A percentile compares a stretch with the other conserved stretches of the same genome.
Evolutionary conservation across 2,329 filamentous ascomycete genomes (phyloP).

Genomic region (Fusarium sp.): DNA sequence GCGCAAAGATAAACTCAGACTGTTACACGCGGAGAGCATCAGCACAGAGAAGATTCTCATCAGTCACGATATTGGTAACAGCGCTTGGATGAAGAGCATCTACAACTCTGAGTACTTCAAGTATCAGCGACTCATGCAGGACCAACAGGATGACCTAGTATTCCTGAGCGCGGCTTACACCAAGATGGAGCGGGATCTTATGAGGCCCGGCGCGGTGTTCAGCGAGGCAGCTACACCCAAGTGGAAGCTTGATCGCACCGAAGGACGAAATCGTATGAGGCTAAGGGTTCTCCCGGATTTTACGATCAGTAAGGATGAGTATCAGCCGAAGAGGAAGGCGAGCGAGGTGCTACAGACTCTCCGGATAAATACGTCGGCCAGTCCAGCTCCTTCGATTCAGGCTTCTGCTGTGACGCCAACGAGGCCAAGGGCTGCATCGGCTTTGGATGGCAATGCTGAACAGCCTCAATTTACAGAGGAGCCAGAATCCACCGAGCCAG

Average conservation of each 20-base stretch:
- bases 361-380: conserved; percentile 46
- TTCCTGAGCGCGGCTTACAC: conserved; percentile 80
- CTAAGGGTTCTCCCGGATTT: conserved; percentile 85
- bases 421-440: conserved; percentile 28
- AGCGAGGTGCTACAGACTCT: conserved; percentile 53
- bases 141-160: conserved; percentile 88
- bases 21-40: conserved; percentile 78
- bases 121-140: conserved; percentile 86
- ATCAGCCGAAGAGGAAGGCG: conserved; percentile 82
- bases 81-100: conserved; percentile 95
- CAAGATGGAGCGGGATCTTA: conserved; percentile 81
- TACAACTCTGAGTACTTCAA: conserved; percentile 92
- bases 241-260: conserved; percentile 95
- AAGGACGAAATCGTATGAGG: conserved; percentile 95
- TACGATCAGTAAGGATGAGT: conserved; percentile 73
- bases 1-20: conserved; percentile 82
- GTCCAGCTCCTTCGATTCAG: conserved; percentile 30
- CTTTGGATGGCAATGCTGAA: conserved; percentile 34
- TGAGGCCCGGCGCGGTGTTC: conserved; percentile 83
- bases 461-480: conserved; percentile 35
- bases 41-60: conserved; percentile 76
- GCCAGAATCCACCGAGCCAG: conserved; percentile 33
- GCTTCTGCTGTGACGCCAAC: conserved; percentile 30
- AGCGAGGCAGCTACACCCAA: conserved; percentile 71
- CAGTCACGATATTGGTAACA: conserved; percentile 87